Base-by-base conservation (phyloP, 805 yeast species). In the Aciculoconidium aculeatum region DNA sequence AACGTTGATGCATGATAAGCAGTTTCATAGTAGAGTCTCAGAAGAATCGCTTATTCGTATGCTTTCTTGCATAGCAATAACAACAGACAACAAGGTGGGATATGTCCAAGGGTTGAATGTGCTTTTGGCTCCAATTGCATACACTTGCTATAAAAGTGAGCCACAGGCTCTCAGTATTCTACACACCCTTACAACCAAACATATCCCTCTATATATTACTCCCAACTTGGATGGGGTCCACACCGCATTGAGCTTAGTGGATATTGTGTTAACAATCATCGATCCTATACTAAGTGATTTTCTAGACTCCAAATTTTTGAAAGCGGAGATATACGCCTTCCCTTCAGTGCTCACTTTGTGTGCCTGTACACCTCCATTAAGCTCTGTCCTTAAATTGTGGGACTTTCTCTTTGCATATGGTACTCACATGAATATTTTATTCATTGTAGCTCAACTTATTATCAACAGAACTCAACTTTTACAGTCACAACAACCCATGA, bases 81-180 rank as follows among this genome's bases (percentile, higher is more conserved):
- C 69, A 11, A 35, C 49, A 7, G 42, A 44, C n/a, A 45, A 44
- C 29, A 48, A 47, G 22, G 59, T 51, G 5, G 70, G 70, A 0
- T 85, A 85, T 47, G 95, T 87, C n/a, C 96, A 87, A 50, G 96
- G 96, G 2, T 75, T 88, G 80, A 87, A 87, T 49, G 86, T 87
- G 0, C 53, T 87, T 13, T 69, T 81, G 14, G 96, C 95, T 0
- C 95, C 96, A 1, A 72, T 87, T 32, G 70, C 86, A 11, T 87
- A 74, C 49, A 68, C 81, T 1, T 69, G 81, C 42, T 51, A 59
- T 36, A 76, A 78, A 23, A 74, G 86, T 19, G 96, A 87, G 50
- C 87, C 95, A 0, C 85, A 86, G 55, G 92, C 95, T 2, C 86
- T 77, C 49, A 73, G 81, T 7, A 37, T 88, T 19, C 75, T 85